Evolutionary conservation across 768 basidiomycete species (phyloP).

Genomic region (Udeniomyces megalosporus): DNA sequence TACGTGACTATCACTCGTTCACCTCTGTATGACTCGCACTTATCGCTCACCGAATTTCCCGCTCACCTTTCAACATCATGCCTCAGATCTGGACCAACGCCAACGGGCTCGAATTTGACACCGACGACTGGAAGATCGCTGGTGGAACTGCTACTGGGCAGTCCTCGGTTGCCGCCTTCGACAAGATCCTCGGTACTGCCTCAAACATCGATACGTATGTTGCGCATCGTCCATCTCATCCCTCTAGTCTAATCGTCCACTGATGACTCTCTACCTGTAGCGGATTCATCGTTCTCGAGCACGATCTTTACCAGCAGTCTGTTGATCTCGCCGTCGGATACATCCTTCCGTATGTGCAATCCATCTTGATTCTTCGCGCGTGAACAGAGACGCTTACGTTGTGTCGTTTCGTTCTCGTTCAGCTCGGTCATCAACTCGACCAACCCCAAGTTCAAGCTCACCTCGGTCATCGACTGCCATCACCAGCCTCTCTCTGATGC

Average conservation of each 20-base stretch:
- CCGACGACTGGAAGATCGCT: slow-evolving; percentile 38
- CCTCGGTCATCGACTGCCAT: slow-evolving; percentile 55
- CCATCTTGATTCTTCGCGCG: slow-evolving; percentile 21
- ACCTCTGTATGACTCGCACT: slow-evolving; percentile 39
- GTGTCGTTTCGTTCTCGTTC: slow-evolving; percentile 26
- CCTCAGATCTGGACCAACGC: slow-evolving; percentile 39
- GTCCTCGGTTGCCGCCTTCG: slow-evolving; percentile 54
- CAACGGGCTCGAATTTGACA: slow-evolving; percentile 43
- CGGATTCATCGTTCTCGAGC: slow-evolving; percentile 77
- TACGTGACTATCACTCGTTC: slow-evolving; percentile 2
- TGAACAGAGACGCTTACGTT: no score
- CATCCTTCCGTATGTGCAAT: slow-evolving; percentile 63
- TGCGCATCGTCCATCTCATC: not conserved
- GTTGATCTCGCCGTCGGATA: slow-evolving; percentile 26
- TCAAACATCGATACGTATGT: slow-evolving; percentile 34
- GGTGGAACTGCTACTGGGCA: slow-evolving; percentile 43
- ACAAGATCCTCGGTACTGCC: slow-evolving; percentile 54
- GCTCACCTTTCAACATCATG: no score
- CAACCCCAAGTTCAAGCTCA: slow-evolving; percentile 51
- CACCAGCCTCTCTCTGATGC: slow-evolving; percentile 45
- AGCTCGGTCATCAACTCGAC: slow-evolving; percentile 55
- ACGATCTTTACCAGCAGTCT: slow-evolving; percentile 33
- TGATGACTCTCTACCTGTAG: not conserved
- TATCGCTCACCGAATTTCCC: slow-evolving; percentile 41
- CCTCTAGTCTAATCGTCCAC: not conserved